Conservation (phyloP, 2,329 filamentous ascomycete genomes). For the Cladophialophora bantiana region DNA sequence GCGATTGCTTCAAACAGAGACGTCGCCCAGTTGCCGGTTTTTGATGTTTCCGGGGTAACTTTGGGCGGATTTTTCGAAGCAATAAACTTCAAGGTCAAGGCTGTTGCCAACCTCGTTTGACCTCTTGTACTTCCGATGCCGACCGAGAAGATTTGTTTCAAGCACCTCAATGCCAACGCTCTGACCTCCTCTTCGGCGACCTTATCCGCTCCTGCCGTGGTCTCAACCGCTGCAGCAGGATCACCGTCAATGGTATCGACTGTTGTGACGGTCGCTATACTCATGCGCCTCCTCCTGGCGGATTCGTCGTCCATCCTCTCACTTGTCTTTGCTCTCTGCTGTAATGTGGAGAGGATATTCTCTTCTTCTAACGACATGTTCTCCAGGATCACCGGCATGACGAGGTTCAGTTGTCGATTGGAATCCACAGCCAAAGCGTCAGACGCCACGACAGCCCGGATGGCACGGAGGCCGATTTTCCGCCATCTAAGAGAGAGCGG, state of each 20-base stretch:
- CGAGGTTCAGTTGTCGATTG: conserved; percentile 75
- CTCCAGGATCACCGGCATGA: conserved; percentile 84
- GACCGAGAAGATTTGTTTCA: conserved; percentile 83
- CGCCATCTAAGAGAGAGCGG: conserved; percentile 81
- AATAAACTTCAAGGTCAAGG: conserved; percentile 77
- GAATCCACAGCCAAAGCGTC: conserved; percentile 78
- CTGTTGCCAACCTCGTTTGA: conserved; percentile 80
- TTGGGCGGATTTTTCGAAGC: conserved; percentile 61
- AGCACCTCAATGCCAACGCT: conserved; percentile 80
- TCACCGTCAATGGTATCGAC: conserved; percentile 73
- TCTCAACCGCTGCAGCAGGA: conserved; percentile 71
- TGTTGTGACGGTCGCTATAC: conserved; percentile 78
- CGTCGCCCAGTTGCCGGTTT: conserved; percentile 76
- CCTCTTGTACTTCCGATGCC: conserved; percentile 70
- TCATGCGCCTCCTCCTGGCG: conserved; percentile 72
- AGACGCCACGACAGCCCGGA: conserved; percentile 80
- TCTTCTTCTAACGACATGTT: conserved; percentile 81
- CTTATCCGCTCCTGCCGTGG: conserved; percentile 85
- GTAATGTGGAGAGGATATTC: conserved; percentile 71
- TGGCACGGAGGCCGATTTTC: conserved; percentile 75
- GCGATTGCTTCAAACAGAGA: conserved; percentile 80
- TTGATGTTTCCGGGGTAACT: conserved; percentile 51
- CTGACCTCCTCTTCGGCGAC: conserved; percentile 88
- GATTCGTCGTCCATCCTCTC: conserved; percentile 73
- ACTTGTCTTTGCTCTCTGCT: conserved; percentile 70